Percentiles rank a stretch among this genome's conserved stretches.
Conservation (phyloP, 345 rosid genomes). For the Populus pruinosa region DNA sequence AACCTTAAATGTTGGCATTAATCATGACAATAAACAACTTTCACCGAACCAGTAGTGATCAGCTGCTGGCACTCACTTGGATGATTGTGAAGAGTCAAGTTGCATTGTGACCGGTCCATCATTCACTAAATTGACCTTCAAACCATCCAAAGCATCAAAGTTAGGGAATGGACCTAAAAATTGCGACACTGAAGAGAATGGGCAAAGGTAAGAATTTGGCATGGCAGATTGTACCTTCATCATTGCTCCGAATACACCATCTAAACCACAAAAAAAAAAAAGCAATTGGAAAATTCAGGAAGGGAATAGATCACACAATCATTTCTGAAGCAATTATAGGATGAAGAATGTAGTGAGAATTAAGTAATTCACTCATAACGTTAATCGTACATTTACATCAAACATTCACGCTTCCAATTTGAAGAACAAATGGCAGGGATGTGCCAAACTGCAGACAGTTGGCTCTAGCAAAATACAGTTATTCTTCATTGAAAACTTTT, state of each 20-base stretch:
- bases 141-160: neutral
- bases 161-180: neutral
- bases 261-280: constrained; percentile 15
- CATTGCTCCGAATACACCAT: constrained; percentile 84
- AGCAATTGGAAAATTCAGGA: neutral
- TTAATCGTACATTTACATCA: no score
- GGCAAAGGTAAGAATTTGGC: neutral
- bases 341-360: neutral
- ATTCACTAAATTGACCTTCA: constrained; percentile 71
- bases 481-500: neutral
- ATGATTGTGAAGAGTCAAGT: constrained; percentile 62
- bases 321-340: neutral
- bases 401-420: no score
- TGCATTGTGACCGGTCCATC: constrained; percentile 97
- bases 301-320: neutral
- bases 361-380: neutral
- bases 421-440: neutral
- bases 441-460: neutral
- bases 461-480: neutral
- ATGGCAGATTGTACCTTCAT: constrained; percentile 56
- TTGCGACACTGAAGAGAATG: neutral
- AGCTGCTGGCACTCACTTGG: constrained; percentile 45
- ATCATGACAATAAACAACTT: neutral
- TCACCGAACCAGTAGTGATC: neutral
- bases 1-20: neutral